These are phyloP conservation scores for Exophiala xenobiotica DNA, from an alignment of 2,329 filamentous ascomycete genomes.

Conservation along the genomic window DNA sequence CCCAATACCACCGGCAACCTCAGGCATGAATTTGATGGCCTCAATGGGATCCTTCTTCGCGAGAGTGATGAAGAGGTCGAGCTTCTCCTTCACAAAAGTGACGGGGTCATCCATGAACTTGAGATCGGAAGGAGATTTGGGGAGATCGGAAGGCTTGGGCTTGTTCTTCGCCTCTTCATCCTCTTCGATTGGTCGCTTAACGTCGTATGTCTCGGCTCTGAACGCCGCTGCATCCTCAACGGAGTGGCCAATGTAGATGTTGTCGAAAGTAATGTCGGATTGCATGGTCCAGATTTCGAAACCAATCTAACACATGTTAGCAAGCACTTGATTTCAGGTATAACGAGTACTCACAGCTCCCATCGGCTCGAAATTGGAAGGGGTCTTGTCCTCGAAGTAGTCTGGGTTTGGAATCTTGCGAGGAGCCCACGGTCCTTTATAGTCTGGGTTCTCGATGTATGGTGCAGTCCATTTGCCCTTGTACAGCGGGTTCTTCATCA, in stretches of 20 bases:
- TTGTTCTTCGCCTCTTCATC: conserved; percentile 72
- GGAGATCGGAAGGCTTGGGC: conserved; percentile 69
- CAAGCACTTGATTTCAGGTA: background rate
- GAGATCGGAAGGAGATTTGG: conserved; percentile 70
- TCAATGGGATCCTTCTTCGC: conserved; percentile 78
- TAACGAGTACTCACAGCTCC: conserved; percentile 71
- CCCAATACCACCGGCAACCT: conserved; percentile 78
- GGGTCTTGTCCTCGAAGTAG: conserved; percentile 96
- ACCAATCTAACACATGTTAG: conserved; percentile 64
- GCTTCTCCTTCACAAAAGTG: conserved; percentile 84
- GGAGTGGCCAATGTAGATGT: conserved; percentile 99
- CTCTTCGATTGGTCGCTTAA: conserved; percentile 83
- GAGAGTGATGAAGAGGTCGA: conserved; percentile 84
- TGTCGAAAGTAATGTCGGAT: conserved; percentile 97
- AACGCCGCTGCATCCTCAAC: conserved; percentile 87
- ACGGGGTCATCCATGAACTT: conserved; percentile 91
- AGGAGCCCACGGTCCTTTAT: conserved; percentile 94
- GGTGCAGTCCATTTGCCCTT: conserved; percentile 98
- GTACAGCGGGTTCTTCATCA: conserved; percentile 93
- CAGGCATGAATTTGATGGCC: conserved; percentile 85
- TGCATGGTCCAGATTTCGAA: conserved; percentile 99
- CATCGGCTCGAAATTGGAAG: conserved; percentile 96
- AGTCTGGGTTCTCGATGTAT: conserved; percentile 92
- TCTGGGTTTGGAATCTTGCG: conserved; percentile 95
- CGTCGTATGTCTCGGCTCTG: conserved; percentile 81